Conservation (phyloP, 495 filamentous ascomycete genomes). For the Aspergillus mulundensis region DNA sequence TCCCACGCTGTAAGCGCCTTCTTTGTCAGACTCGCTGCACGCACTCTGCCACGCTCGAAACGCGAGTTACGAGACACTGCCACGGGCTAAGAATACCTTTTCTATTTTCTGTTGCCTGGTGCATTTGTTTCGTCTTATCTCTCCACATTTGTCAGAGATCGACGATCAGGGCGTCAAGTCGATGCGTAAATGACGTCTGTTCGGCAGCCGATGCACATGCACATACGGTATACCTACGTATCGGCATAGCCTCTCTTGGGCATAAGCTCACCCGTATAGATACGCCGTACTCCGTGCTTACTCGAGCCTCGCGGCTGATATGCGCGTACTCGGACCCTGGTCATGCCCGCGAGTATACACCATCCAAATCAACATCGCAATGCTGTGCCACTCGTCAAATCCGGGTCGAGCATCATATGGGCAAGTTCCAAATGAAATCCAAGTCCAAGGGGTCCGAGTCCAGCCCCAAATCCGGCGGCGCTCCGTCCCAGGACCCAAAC, state of each 20-base stretch:
- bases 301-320: background rate
- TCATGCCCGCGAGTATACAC: no score
- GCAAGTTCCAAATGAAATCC: conserved; percentile 35
- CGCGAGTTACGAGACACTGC: background rate
- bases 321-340: background rate
- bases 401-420: background rate
- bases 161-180: background rate
- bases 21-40: conserved; percentile 4
- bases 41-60: background rate
- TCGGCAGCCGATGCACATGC: background rate
- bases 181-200: background rate
- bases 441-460: conserved; percentile 25
- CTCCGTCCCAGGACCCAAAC: conserved; percentile 24
- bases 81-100: conserved; percentile 7
- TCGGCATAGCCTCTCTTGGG: background rate
- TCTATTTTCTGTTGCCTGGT: background rate
- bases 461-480: conserved; percentile 20
- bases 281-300: background rate
- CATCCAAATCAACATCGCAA: no score
- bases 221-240: background rate
- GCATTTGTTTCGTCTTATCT: background rate
- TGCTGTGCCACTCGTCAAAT: background rate
- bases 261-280: background rate
- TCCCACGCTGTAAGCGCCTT: conserved; percentile 21
- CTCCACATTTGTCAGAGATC: background rate